These are phyloP conservation scores for Hortaea werneckii DNA, from an alignment of 2,329 filamentous ascomycete species.

Conservation along the genomic window DNA sequence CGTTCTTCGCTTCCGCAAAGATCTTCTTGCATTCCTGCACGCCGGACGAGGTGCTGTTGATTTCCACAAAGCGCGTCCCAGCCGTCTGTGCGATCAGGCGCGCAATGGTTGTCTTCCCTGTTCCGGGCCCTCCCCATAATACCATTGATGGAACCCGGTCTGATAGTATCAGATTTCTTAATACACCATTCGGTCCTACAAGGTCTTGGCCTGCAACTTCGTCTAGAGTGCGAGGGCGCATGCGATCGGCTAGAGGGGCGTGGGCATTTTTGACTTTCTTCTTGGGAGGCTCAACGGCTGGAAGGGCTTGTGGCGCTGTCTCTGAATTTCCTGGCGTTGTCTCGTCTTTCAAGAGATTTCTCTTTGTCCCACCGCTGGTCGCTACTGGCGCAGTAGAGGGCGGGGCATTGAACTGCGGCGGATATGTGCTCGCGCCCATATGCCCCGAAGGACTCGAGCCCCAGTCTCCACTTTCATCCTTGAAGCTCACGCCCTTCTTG, in stretches of 20 bases:
- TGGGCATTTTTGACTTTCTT: conserved; percentile 60
- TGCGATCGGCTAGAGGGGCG: conserved; percentile 83
- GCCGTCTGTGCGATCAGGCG: conserved; percentile 76
- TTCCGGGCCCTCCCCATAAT: conserved; percentile 74
- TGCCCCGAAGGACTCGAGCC: conserved; percentile 11
- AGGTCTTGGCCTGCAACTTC: conserved; percentile 87
- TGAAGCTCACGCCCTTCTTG: conserved; percentile 28
- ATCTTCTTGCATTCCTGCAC: conserved; percentile 88
- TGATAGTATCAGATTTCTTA: conserved; percentile 76
- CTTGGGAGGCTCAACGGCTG: conserved; percentile 32
- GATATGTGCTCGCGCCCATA: conserved; percentile 10
- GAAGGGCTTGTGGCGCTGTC: neutral
- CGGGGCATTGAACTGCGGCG: conserved; percentile 2
- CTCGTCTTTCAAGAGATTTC: conserved; percentile 13
- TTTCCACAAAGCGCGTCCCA: conserved; percentile 81
- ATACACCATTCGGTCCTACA: conserved; percentile 71
- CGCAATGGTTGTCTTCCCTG: conserved; percentile 85
- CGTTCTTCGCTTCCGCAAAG: conserved; percentile 73
- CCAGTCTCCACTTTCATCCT: conserved; percentile 11
- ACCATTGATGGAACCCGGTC: conserved; percentile 90
- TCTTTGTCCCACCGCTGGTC: conserved; percentile 13
- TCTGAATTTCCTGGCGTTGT: neutral
- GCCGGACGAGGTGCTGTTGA: conserved; percentile 84
- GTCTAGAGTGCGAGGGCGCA: conserved; percentile 76
- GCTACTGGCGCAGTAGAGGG: conserved; percentile 14